Percentiles rank a stretch among this genome's conserved stretches.
Conservation (phyloP, 805 yeast genomes). For the Ogataea nakhonphanomensis region DNA sequence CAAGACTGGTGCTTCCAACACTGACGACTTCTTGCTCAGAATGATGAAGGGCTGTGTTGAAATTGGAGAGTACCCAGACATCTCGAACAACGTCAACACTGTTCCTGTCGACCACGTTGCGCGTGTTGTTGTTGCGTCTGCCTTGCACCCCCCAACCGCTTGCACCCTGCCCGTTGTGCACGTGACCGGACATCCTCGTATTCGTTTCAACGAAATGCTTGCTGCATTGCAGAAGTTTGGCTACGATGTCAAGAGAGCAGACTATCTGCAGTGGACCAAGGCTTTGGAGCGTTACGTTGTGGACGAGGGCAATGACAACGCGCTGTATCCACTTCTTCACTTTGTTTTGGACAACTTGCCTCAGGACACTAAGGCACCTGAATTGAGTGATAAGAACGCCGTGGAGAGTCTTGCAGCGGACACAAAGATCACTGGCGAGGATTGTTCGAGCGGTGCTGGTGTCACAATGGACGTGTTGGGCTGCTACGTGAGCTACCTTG, state of each 20-base stretch:
- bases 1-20: constrained; percentile 81
- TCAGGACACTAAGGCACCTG: constrained; percentile 90
- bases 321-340: constrained; percentile 89
- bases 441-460: constrained; percentile 69
- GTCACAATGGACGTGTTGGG: constrained; percentile 67
- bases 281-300: constrained; percentile 74
- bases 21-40: constrained; percentile 93
- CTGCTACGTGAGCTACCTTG: constrained; percentile 74
- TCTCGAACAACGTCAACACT: constrained; percentile 85
- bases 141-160: constrained; percentile 66
- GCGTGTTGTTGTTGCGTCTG: constrained; percentile 77
- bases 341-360: constrained; percentile 93
- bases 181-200: constrained; percentile 97
- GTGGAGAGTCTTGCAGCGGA: constrained; percentile 64
- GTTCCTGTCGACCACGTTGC: constrained; percentile 99
- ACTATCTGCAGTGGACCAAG: constrained; percentile 76
- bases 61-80: constrained; percentile 81
- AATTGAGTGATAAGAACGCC: constrained; percentile 85
- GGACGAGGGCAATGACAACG: constrained; percentile 71
- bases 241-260: constrained; percentile 56
- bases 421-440: constrained; percentile 54
- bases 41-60: constrained; percentile 94
- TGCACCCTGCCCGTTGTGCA: constrained; percentile 69
- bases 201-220: constrained; percentile 72
- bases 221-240: constrained; percentile 67